Evolutionary conservation across 2,329 filamentous ascomycete genomes (phyloP).

Genomic region (Curvularia sp.): DNA sequence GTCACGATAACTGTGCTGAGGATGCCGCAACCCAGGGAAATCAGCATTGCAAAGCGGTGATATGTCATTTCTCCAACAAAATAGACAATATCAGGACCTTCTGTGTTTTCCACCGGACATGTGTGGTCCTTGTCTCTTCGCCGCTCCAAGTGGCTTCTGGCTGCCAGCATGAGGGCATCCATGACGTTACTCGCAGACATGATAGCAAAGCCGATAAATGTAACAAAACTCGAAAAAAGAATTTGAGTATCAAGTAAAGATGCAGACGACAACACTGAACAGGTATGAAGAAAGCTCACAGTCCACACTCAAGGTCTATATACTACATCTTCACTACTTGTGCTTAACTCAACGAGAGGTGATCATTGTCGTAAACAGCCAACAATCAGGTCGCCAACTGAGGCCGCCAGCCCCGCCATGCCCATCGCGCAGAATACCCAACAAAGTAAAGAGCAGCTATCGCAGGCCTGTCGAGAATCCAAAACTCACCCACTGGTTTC

Average conservation of each 20-base stretch:
- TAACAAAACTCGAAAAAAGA: not conserved
- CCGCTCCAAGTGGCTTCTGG: conserved; percentile 7
- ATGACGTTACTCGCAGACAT: not conserved
- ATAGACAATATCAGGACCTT: conserved; percentile 26
- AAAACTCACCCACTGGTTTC: not conserved
- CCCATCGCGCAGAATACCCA: conserved; percentile 5
- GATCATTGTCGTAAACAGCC: not conserved
- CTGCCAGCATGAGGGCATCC: not conserved
- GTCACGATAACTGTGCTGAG: conserved; percentile 25
- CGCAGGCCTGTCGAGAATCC: conserved; percentile 3
- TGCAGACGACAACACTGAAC: not conserved
- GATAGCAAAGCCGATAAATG: not conserved
- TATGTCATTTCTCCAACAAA: conserved; percentile 35
- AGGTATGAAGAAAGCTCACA: not conserved
- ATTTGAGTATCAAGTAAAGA: not conserved
- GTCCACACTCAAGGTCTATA: not conserved
- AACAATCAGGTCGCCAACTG: not conserved
- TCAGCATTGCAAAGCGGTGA: conserved; percentile 34
- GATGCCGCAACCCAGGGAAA: conserved; percentile 30
- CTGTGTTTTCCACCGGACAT: conserved; percentile 26
- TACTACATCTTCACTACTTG: not conserved
- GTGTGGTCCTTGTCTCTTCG: not conserved
- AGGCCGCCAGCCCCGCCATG: not conserved
- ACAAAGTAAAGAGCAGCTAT: not conserved
- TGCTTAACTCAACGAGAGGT: not conserved